A percentile compares a stretch with the other conserved stretches of the same genome.
Conservation (phyloP, 345 rosid genomes). For the Tarenaya hassleriana region DNA sequence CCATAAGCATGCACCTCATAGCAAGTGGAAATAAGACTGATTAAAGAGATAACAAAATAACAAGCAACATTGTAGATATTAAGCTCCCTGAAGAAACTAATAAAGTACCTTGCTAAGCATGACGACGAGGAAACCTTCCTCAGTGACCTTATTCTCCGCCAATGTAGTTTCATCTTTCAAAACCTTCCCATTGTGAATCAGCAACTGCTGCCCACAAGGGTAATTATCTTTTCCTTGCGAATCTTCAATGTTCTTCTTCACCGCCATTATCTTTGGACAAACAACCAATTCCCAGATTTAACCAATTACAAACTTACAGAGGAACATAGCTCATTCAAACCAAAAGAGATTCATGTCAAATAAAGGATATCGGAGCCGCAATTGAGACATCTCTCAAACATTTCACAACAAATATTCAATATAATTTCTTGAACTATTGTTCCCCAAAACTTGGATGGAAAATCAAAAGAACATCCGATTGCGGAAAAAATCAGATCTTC, state of each 20-base stretch:
- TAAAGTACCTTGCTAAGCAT: constrained; percentile 92
- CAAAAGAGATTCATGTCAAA: constrained; percentile 2
- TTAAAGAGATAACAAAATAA: background rate
- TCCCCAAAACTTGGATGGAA: no score
- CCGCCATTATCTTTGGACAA: constrained; percentile 64
- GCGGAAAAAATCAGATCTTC: constrained; percentile 2
- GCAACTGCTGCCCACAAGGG: constrained; percentile 86
- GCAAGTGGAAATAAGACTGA: background rate
- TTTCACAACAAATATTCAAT: background rate
- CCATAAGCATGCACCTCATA: no score
- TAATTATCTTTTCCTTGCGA: constrained; percentile 89
- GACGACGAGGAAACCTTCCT: constrained; percentile 95
- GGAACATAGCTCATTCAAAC: background rate
- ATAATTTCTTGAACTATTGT: no score
- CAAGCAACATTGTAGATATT: background rate
- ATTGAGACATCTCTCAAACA: constrained; percentile 7
- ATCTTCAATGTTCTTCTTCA: constrained; percentile 96
- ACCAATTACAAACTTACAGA: background rate
- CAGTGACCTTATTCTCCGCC: constrained; percentile 72
- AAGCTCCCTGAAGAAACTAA: background rate
- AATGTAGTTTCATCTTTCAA: constrained; percentile 93
- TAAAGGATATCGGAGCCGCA: background rate
- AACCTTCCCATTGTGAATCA: constrained; percentile 97
- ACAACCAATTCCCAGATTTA: constrained; percentile 5
- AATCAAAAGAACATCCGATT: background rate